Evolutionary conservation across 208 protist species (phyloP), one percentile per base, ranked within the genome.

Genomic region (Trypanosoma conorhini): DNA sequence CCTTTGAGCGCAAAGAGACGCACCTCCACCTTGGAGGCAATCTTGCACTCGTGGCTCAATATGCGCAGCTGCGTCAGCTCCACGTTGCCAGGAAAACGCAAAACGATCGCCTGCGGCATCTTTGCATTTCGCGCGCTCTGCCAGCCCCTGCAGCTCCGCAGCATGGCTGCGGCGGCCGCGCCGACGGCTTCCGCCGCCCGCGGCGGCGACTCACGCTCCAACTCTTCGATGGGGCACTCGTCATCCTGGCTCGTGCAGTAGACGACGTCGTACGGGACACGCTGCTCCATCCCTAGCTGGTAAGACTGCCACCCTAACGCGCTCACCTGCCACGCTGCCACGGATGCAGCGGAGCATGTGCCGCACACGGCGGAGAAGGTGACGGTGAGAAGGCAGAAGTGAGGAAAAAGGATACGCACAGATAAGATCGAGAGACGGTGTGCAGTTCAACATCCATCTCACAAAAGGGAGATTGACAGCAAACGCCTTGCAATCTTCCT

Each of bases 51-150:
- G 67, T 97, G 93, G 15, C 81, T 88, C 24, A 96, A 71, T 40
- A 96, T 84, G 31, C 89, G 84, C 24, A 97, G 75, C 70, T 96
- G 86, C 55, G 88, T 79, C 38, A 97, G 75, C 79, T 78, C 84
- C 24, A 90, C 90, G 61, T 94, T 94, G 30, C 93, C 93, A 12
- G 77, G 75, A 61, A 97, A 96, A 55, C 90, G 90, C 8, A 97
- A 79, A 0, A 95, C 89, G 38, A 97, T 31, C 19, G 78, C 82
- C 55, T 96, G 93, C 15, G 93, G 91, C 26, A 86, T 75, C 44
- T 95, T 91, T 12, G 75, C 82, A 65, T 86, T 77, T 8, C 58
- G 65, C 26, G 67, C 85, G 62, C 86, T 94, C 67, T 94, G 87
- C 91, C 93, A 97, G 0, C 93, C 93, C 13, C 33, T 67, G 5